Evolutionary conservation across 2,329 filamentous ascomycete species (phyloP).

Genomic region (Venturia asperata): DNA sequence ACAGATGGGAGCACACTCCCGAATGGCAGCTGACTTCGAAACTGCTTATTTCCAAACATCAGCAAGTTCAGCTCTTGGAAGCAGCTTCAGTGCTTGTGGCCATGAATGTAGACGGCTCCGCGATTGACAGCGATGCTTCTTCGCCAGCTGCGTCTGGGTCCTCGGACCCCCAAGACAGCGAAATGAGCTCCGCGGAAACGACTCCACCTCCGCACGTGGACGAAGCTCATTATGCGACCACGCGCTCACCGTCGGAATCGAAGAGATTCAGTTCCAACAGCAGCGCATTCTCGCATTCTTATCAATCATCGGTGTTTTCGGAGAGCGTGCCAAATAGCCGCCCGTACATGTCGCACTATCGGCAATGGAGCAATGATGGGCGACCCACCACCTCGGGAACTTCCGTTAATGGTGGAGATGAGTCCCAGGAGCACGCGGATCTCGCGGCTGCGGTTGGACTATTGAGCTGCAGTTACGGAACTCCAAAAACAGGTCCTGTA

Average conservation of each 20-base stretch:
- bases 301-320: slow-evolving; percentile 63
- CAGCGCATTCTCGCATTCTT: slow-evolving; percentile 61
- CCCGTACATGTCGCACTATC: slow-evolving; percentile 52
- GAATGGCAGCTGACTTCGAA: slow-evolving; percentile 98
- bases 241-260: slow-evolving; percentile 2
- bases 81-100: slow-evolving; percentile 91
- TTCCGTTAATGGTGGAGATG: slow-evolving; percentile 57
- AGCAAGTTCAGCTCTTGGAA: slow-evolving; percentile 95
- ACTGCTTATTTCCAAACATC: slow-evolving; percentile 96
- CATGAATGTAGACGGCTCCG: slow-evolving; percentile 66
- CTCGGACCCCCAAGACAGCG: slow-evolving; percentile 66
- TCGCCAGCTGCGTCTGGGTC: slow-evolving; percentile 77
- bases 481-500: slow-evolving; percentile 59
- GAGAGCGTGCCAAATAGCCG: slow-evolving; percentile 46
- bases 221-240: not conserved
- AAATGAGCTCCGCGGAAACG: slow-evolving; percentile 80
- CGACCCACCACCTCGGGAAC: slow-evolving; percentile 66
- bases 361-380: slow-evolving; percentile 65
- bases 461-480: slow-evolving; percentile 85
- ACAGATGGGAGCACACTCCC: slow-evolving; percentile 98
- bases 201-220: slow-evolving; percentile 72
- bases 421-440: slow-evolving; percentile 66
- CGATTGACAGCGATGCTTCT: slow-evolving; percentile 70
- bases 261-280: slow-evolving; percentile 45
- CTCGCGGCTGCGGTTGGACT: slow-evolving; percentile 85